These are phyloP conservation scores for Tylopilus balloui DNA, from an alignment of 768 basidiomycete species.

Conservation along the genomic window DNA sequence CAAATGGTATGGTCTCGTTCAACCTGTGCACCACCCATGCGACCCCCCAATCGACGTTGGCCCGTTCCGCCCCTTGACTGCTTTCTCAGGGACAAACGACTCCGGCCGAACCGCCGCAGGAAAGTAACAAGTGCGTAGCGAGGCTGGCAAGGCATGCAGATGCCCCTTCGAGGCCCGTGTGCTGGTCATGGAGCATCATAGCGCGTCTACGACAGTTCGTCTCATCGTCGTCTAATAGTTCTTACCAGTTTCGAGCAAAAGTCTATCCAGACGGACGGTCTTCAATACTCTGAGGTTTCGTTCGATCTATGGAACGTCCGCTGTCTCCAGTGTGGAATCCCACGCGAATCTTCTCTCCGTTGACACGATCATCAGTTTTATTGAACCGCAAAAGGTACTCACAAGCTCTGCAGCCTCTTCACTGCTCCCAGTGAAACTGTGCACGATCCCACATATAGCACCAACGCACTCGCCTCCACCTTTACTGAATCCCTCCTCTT, in stretches of 20 bases:
- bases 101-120: slow-evolving; percentile 52
- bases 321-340: slow-evolving; percentile 63
- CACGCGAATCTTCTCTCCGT: slow-evolving; percentile 53
- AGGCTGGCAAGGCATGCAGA: slow-evolving; percentile 43
- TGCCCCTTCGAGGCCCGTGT: slow-evolving; percentile 57
- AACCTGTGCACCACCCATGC: slow-evolving; percentile 64
- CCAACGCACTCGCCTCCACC: slow-evolving; percentile 53
- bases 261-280: slow-evolving; percentile 50
- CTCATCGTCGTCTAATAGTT: not conserved
- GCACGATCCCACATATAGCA: slow-evolving; percentile 71
- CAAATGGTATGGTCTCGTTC: slow-evolving; percentile 44
- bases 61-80: slow-evolving; percentile 78
- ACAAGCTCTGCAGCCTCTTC: slow-evolving; percentile 66
- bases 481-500: slow-evolving; percentile 58
- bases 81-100: slow-evolving; percentile 50
- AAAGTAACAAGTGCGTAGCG: slow-evolving; percentile 46
- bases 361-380: not conserved
- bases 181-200: slow-evolving; percentile 68
- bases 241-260: slow-evolving; percentile 75
- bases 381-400: slow-evolving; percentile 22
- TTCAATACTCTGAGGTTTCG: slow-evolving; percentile 55
- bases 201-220: slow-evolving; percentile 45
- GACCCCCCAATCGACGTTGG: slow-evolving; percentile 61
- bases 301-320: slow-evolving; percentile 71
- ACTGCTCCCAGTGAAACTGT: slow-evolving; percentile 70